Percentiles rank a stretch among this genome's conserved stretches.
phyloP scores from a whole-genome alignment of 2,329 filamentous ascomycete genomes.

The Sclerotinia nivalis region DNA sequence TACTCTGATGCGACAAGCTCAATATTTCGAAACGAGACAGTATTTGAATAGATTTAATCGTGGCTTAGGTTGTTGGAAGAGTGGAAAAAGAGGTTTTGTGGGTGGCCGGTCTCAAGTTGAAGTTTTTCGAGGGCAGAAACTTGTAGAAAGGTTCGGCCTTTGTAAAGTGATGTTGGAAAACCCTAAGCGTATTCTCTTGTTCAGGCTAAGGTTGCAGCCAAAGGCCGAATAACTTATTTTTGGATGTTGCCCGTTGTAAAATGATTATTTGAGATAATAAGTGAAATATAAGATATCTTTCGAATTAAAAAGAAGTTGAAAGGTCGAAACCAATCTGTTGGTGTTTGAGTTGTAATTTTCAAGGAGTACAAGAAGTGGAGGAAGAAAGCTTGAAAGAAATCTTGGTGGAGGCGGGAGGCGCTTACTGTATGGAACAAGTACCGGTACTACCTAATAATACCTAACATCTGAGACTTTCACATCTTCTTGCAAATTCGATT shows the following conservation, averaged over 20 bases:
- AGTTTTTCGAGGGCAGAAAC: background rate
- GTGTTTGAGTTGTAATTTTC: slow-evolving; percentile 3
- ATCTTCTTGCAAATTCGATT: background rate
- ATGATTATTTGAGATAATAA: background rate
- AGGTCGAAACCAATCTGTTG: slow-evolving; percentile 23
- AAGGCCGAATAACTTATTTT: background rate
- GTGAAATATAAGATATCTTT: background rate
- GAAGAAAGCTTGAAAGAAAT: slow-evolving; percentile 8
- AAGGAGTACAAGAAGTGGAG: slow-evolving; percentile 11
- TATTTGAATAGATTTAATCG: slow-evolving; percentile 8
- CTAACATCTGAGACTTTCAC: background rate
- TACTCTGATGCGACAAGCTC: background rate
- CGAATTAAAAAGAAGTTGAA: slow-evolving; percentile 5
- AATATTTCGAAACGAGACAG: slow-evolving; percentile 1
- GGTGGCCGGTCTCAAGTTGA: slow-evolving; percentile 3
- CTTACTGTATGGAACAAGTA: background rate
- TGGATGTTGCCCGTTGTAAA: no score
- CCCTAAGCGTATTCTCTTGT: background rate
- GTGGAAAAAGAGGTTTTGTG: background rate
- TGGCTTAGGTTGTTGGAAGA: slow-evolving; percentile 13
- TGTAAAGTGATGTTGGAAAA: background rate
- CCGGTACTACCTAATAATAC: background rate
- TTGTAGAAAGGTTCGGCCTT: background rate
- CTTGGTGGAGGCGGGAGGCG: slow-evolving; percentile 1
- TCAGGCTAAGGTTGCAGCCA: background rate